phyloP scores from a whole-genome alignment of 129 eudicot genomes.

The Heracleum sosnowskyi region DNA sequence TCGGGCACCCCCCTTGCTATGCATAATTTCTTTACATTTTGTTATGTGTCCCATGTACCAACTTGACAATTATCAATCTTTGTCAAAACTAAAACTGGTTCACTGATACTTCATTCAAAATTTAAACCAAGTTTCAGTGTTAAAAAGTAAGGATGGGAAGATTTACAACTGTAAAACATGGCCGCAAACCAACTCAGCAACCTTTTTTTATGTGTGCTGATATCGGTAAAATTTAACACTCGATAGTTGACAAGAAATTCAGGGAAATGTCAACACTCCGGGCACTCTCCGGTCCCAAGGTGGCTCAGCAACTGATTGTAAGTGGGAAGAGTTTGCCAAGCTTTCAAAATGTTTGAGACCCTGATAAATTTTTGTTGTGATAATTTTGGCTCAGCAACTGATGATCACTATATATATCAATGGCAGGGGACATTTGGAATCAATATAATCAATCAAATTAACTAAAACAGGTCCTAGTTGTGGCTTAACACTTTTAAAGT shows the following conservation, averaged over 20 bases:
- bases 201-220: too few species aligned
- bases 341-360: neutral
- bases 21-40: neutral
- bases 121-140: neutral
- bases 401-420: neutral
- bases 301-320: neutral
- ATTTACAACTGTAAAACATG: neutral
- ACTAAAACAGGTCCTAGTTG: neutral
- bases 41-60: constrained; percentile 1
- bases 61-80: neutral
- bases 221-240: too few species aligned
- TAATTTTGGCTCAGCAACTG: neutral
- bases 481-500: constrained; percentile 1
- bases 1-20: neutral
- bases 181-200: too few species aligned
- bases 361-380: neutral
- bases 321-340: neutral
- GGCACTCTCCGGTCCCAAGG: neutral
- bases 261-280: neutral
- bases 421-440: constrained; percentile 10
- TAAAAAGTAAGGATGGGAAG: neutral
- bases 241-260: too few species aligned
- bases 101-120: neutral
- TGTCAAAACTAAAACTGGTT: neutral
- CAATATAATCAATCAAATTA: neutral